A percentile compares a stretch with the other conserved stretches of the same genome.
Conservation (phyloP, 192 early-diverging fungal species). For the Mortierella claussenii region DNA sequence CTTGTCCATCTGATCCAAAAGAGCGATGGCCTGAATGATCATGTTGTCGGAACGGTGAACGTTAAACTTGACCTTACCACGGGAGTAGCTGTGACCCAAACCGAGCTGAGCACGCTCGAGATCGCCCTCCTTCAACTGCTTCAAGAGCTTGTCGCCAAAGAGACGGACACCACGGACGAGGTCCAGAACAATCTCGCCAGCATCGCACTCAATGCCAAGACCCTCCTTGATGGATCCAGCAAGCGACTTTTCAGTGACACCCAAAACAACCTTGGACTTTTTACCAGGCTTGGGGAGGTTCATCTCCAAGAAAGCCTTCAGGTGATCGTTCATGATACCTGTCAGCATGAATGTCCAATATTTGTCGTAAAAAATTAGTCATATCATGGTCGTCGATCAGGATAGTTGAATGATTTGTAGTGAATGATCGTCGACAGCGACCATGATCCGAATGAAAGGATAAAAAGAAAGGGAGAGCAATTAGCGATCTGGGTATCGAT, state of each 20-base stretch:
- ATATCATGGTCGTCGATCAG: too few relatives aligned
- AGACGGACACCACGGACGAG: conserved; percentile 94
- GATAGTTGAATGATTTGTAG: too few relatives aligned
- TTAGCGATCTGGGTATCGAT: too few relatives aligned
- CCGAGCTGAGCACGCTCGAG: conserved; percentile 94
- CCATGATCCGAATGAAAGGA: too few relatives aligned
- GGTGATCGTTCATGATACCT: conserved; percentile 88
- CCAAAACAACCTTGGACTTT: conserved; percentile 79
- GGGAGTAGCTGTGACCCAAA: conserved; percentile 97
- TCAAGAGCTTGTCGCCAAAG: conserved; percentile 88
- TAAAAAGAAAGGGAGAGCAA: too few relatives aligned
- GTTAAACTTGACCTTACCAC: conserved; percentile 99
- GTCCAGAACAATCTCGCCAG: conserved; percentile 88
- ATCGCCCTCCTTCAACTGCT: conserved; percentile 93
- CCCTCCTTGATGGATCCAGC: conserved; percentile 78
- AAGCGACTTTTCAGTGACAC: conserved; percentile 89
- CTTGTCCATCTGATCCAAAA: conserved; percentile 98
- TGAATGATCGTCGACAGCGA: too few relatives aligned
- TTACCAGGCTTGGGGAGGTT: conserved; percentile 88
- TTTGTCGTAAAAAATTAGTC: too few relatives aligned
- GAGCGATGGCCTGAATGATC: conserved; percentile 87
- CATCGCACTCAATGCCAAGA: conserved; percentile 79
- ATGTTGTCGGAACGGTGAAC: conserved; percentile 98
- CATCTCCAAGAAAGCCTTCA: conserved; percentile 95
- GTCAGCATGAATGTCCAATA: too few relatives aligned